These are phyloP conservation scores for Elsinoe arachidis DNA, from an alignment of 2,329 filamentous ascomycete genomes.

Conservation along the genomic window DNA sequence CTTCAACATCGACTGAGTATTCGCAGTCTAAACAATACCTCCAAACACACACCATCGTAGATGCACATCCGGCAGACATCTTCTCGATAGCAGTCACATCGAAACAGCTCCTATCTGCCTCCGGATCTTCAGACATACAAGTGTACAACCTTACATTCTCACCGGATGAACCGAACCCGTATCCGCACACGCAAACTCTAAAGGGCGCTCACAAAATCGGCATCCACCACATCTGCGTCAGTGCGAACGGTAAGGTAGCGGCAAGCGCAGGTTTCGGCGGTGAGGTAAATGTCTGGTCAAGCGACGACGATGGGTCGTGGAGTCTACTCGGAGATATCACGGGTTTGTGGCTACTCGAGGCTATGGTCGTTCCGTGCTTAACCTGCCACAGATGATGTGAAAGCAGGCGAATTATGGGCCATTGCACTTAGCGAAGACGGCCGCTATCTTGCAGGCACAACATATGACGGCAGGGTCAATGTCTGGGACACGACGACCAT, in stretches of 20 bases:
- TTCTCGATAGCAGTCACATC: constrained; percentile 31
- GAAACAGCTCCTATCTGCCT: constrained; percentile 62
- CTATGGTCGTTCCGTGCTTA: not conserved
- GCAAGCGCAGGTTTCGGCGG: constrained; percentile 85
- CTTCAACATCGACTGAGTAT: not conserved
- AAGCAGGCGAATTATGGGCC: constrained; percentile 73
- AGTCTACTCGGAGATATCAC: constrained; percentile 41
- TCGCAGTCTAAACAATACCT: constrained; percentile 94
- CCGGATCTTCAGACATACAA: constrained; percentile 73
- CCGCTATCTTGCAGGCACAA: constrained; percentile 74
- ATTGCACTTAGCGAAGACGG: constrained; percentile 78
- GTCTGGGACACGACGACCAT: constrained; percentile 61
- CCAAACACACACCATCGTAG: constrained; percentile 80
- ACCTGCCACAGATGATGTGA: constrained; percentile 40
- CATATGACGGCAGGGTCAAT: constrained; percentile 77
- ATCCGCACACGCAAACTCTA: constrained; percentile 72
- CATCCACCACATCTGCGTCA: constrained; percentile 77
- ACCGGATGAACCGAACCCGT: constrained; percentile 45
- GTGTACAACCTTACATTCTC: constrained; percentile 53
- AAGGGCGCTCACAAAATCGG: constrained; percentile 75
- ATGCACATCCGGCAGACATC: constrained; percentile 37
- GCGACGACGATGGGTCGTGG: constrained; percentile 42
- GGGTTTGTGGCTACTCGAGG: constrained; percentile 30
- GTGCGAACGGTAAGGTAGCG: constrained; percentile 59
- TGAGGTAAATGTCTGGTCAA: constrained; percentile 74